phyloP scores from a whole-genome alignment of 2,329 filamentous ascomycete genomes.

The Pseudogymnoascus sp. region DNA sequence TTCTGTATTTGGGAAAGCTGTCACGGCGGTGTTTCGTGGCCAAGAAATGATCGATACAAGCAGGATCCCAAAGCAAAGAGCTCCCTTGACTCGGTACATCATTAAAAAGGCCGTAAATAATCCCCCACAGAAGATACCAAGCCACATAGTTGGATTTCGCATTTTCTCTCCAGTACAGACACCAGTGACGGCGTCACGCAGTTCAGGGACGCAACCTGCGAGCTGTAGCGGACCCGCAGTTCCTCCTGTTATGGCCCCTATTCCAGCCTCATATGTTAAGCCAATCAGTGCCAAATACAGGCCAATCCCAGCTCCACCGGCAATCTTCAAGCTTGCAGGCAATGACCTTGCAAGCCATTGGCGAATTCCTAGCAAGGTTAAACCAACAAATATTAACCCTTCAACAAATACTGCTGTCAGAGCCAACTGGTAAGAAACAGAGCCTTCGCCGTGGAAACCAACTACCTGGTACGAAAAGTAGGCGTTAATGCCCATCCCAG shows the following conservation, averaged over 20 bases:
- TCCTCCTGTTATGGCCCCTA: slow-evolving; percentile 66
- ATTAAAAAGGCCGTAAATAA: slow-evolving; percentile 71
- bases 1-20: slow-evolving; percentile 67
- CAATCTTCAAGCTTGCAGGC: slow-evolving; percentile 76
- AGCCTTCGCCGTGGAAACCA: slow-evolving; percentile 64
- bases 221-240: slow-evolving; percentile 60
- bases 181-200: slow-evolving; percentile 32
- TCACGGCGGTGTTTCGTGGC: slow-evolving; percentile 67
- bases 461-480: slow-evolving; percentile 77
- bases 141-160: slow-evolving; percentile 76
- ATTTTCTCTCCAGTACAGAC: slow-evolving; percentile 63
- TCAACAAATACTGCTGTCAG: slow-evolving; percentile 84
- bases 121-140: slow-evolving; percentile 80
- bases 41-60: slow-evolving; percentile 84
- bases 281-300: slow-evolving; percentile 65
- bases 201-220: slow-evolving; percentile 43
- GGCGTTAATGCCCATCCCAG: slow-evolving; percentile 76
- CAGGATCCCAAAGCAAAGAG: slow-evolving; percentile 73
- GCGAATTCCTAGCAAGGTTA: slow-evolving; percentile 71
- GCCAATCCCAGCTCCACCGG: slow-evolving; percentile 77
- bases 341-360: slow-evolving; percentile 84
- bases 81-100: slow-evolving; percentile 81
- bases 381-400: slow-evolving; percentile 72
- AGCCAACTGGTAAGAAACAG: slow-evolving; percentile 65
- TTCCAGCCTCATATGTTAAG: slow-evolving; percentile 71